Conservation (phyloP, 2,329 filamentous ascomycete genomes). For the Scedosporium dehoogii region DNA sequence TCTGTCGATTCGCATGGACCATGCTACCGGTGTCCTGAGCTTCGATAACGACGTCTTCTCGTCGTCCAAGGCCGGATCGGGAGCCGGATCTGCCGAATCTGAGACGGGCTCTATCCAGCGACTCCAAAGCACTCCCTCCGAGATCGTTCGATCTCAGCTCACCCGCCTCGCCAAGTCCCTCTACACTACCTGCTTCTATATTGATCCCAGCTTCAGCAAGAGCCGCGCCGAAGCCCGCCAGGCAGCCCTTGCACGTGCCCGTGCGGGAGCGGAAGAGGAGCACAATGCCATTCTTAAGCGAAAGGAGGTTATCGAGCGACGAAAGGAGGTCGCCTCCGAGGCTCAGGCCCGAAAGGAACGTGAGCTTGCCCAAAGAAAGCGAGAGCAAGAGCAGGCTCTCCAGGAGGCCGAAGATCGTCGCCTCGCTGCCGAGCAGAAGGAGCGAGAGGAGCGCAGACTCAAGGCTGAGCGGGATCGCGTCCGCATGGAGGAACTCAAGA, state of each 20-base stretch:
- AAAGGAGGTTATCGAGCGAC: slow-evolving; percentile 88
- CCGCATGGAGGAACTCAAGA: slow-evolving; percentile 87
- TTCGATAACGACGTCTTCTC: slow-evolving; percentile 99
- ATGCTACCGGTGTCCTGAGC: slow-evolving; percentile 87
- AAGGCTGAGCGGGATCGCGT: slow-evolving; percentile 84
- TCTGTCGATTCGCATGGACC: slow-evolving; percentile 89
- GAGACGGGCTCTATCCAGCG: slow-evolving; percentile 82
- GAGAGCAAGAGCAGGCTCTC: slow-evolving; percentile 74
- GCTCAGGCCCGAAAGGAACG: slow-evolving; percentile 81
- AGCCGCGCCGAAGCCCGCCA: slow-evolving; percentile 69
- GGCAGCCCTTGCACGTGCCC: slow-evolving; percentile 69
- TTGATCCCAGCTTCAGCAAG: slow-evolving; percentile 83
- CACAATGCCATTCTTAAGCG: slow-evolving; percentile 76
- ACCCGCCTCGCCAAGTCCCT: slow-evolving; percentile 84
- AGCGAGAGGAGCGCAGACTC: slow-evolving; percentile 77
- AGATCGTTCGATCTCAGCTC: slow-evolving; percentile 93
- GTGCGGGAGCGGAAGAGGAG: slow-evolving; percentile 84
- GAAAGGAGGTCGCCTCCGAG: slow-evolving; percentile 91
- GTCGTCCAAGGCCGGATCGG: slow-evolving; percentile 84
- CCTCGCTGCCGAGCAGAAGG: slow-evolving; percentile 82
- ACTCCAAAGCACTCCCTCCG: slow-evolving; percentile 92
- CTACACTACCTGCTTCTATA: slow-evolving; percentile 90
- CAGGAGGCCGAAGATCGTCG: slow-evolving; percentile 85
- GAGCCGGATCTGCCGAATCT: slow-evolving; percentile 75
- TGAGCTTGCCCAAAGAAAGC: slow-evolving; percentile 83